Base-by-base conservation (phyloP, 805 yeast species). In the Myxozyma nipponensis region DNA sequence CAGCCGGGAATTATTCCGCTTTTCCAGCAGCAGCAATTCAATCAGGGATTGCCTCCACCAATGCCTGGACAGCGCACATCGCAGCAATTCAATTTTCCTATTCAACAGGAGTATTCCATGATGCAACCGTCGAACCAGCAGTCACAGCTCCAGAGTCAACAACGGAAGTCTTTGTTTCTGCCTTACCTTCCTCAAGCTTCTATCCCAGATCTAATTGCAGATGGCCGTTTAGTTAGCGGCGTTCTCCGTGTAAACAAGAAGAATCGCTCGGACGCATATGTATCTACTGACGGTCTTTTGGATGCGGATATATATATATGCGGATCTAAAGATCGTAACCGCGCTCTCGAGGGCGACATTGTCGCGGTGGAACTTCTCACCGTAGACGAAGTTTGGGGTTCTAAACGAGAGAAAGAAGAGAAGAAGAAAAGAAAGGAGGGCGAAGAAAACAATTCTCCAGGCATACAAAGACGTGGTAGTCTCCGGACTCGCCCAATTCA, bases 241-340 rank as follows among this genome's bases (percentile, higher is more conserved):
- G 84, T 84, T 24, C 73, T 93, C 62, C 78, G 98, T 58, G 98
- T 93, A 39, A 93, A 93, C 71, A 90, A 89, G 69, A 93, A 93
- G 69, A 93, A 93, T 67, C 77, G 98, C 62, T 88, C 96, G 1
- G 98, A 93, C 70, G 98, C 98, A 0, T 93, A 95, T 70, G 98
- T 93, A n/a, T 82, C 96, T 4, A 91, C 98, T 0, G 97, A 90
- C 66, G 96, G 96, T 1, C 77, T 90, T 28, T 76, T 93, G 56
- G 98, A 93, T 69, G 95, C 98, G 0, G 98, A 93, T 68, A 88
- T 93, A 54, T 93, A 89, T 65, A 93, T 93, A 59, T 93, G 98
- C 72, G 98, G 98, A 9, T 90, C 98, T 9, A 93, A 93, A 67
- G 98, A 93, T 69, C 85, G 98, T 67, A 93, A 93, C 69, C 82